Conservation (phyloP, 371 early-diverging fungal species). For the Rhizomucor miehei region DNA sequence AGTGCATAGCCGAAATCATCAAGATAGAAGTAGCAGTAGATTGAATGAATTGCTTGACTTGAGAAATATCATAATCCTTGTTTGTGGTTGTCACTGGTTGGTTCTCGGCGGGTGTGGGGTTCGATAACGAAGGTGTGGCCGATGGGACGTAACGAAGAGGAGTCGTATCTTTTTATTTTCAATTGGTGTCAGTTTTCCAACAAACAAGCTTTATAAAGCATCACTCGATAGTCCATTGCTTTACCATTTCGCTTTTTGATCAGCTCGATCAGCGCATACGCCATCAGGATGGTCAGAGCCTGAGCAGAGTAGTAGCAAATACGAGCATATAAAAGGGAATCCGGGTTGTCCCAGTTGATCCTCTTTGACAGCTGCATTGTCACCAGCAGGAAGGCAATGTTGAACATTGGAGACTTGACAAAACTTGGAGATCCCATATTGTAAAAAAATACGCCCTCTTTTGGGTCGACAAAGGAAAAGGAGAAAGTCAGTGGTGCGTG, state of each 20-base stretch:
- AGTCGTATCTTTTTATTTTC: constrained; percentile 55
- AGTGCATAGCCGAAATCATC: constrained; percentile 81
- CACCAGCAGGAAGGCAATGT: constrained; percentile 67
- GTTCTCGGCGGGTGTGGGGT: constrained; percentile 18
- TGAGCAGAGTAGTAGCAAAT: constrained; percentile 68
- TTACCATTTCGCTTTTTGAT: constrained; percentile 68
- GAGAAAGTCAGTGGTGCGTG: no score
- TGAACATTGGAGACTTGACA: constrained; percentile 46
- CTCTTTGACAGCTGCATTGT: constrained; percentile 73
- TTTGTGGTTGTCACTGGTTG: constrained; percentile 68
- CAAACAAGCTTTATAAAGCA: not conserved
- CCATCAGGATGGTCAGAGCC: constrained; percentile 49
- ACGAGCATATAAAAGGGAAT: constrained; percentile 59
- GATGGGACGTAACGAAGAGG: constrained; percentile 61
- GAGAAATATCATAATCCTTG: constrained; percentile 79
- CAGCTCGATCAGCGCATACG: constrained; percentile 52
- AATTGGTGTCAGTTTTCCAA: not conserved
- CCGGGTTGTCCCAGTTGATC: constrained; percentile 65
- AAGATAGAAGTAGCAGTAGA: constrained; percentile 65
- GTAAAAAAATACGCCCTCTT: not conserved
- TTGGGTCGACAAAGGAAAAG: no score
- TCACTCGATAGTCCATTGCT: not conserved
- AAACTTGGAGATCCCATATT: constrained; percentile 47
- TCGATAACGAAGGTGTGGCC: constrained; percentile 43
- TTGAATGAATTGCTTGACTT: constrained; percentile 70